Evolutionary conservation across 257 asterid genomes (phyloP), one percentile per base, ranked within the genome.

Genomic region (Nemophila menziesii): DNA sequence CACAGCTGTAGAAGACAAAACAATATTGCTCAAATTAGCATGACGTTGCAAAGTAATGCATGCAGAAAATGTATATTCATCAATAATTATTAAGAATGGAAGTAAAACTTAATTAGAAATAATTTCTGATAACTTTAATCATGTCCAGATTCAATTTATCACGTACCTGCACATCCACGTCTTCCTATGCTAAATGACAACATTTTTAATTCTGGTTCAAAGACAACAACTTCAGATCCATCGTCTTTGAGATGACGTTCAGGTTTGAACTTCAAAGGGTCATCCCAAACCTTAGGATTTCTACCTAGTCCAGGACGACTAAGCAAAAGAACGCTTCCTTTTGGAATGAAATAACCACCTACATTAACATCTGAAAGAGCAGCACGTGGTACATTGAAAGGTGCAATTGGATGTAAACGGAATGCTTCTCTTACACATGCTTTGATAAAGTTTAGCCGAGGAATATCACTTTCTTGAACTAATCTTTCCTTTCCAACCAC

Each of bases 301-400:
- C 67, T 50, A 9, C 73, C 77, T 15, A 70, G 51, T 2, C 69
- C 69, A 3, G 19, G 51, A 0, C 66, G 72, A 16, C 72, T 53
- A 1, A 60, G 15, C 7, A 69, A 0, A 20, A 69, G 58, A 2
- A 56, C 45, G 12, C 77, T 69, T 19, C 69, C 67, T 19, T 53
- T 61, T 0, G 73, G 73, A 15, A 70, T 60, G 16, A 64, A 44
- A 33, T 69, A 69, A 23, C 65, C 61, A 18, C 34, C 52, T 2
- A 64, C 53, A 9, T 40, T 10, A 0, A 55, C n/a, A 8, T 69
- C 72, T 14, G 36, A 12, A 0, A 36, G 3, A 11, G 72, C 56
- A 0, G 41, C 54, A 2, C 61, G 77, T 7, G 72, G 72, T 19
- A 54, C 11, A 5, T 50, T 64, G 46, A 61, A 69, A 0, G 66